These are phyloP conservation scores for Trametes sanguinea DNA, from an alignment of 768 basidiomycete genomes.

Conservation along the genomic window DNA sequence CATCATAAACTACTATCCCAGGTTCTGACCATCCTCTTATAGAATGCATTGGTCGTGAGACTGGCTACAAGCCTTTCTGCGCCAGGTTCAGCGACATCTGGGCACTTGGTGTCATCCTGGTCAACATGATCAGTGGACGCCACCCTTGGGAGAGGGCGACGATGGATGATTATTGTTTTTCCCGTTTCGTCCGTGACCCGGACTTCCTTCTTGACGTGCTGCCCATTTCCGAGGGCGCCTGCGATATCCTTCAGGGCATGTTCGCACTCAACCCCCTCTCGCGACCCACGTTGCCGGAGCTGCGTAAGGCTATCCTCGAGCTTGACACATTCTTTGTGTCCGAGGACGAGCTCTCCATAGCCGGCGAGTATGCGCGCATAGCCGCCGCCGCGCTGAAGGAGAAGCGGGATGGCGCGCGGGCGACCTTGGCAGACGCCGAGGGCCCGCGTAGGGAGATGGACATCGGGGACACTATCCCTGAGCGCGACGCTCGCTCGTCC, in stretches of 20 bases:
- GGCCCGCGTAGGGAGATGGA: slow-evolving; percentile 13
- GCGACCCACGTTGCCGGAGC: slow-evolving; percentile 61
- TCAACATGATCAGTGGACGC: slow-evolving; percentile 74
- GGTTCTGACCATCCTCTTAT: not conserved
- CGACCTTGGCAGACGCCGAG: slow-evolving; percentile 5
- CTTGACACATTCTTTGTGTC: slow-evolving; percentile 65
- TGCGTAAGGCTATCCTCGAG: slow-evolving; percentile 56
- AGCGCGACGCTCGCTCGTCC: slow-evolving; percentile 5
- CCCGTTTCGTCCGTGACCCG: slow-evolving; percentile 45
- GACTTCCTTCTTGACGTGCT: slow-evolving; percentile 59
- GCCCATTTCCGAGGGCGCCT: slow-evolving; percentile 49
- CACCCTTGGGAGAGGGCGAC: slow-evolving; percentile 55
- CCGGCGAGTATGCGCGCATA: slow-evolving; percentile 30
- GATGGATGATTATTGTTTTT: slow-evolving; percentile 50
- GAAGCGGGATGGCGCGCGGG: slow-evolving; percentile 1
- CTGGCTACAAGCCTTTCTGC: slow-evolving; percentile 50
- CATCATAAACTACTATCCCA: not conserved
- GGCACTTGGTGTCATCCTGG: slow-evolving; percentile 78
- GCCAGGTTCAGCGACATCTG: slow-evolving; percentile 70
- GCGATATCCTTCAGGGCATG: slow-evolving; percentile 51
- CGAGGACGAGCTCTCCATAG: slow-evolving; percentile 44
- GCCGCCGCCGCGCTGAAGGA: slow-evolving; percentile 23
- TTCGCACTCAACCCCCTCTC: slow-evolving; percentile 63
- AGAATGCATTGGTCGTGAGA: slow-evolving; percentile 41
- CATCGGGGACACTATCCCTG: slow-evolving; percentile 4